These are phyloP conservation scores for Tulasnella sp. DNA, from an alignment of 768 basidiomycete species.

Conservation along the genomic window DNA sequence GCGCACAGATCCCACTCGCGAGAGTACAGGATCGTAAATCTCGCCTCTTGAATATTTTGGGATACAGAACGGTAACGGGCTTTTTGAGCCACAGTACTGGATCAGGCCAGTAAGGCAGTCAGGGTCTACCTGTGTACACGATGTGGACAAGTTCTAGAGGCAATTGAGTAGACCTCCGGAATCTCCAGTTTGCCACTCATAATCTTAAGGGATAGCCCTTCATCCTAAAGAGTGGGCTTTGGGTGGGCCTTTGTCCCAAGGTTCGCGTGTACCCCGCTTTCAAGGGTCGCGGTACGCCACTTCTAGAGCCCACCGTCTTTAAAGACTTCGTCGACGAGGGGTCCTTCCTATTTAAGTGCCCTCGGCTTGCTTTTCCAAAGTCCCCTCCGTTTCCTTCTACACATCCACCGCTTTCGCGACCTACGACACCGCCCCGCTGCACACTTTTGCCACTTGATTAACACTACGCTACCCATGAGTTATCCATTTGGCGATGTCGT, in stretches of 20 bases:
- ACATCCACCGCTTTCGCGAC: background rate
- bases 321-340: background rate
- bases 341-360: conserved; percentile 5
- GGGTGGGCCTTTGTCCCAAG: background rate
- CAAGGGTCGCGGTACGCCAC: conserved; percentile 9
- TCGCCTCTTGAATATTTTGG: background rate
- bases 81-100: background rate
- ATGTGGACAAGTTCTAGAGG: conserved; percentile 7
- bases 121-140: background rate
- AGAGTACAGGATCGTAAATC: background rate
- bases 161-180: background rate
- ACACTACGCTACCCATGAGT: background rate
- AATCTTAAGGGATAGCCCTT: conserved; percentile 5
- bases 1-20: background rate
- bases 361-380: background rate
- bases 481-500: background rate
- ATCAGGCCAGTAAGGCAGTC: background rate
- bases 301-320: background rate
- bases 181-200: conserved; percentile 11
- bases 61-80: background rate
- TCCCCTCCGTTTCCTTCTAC: background rate
- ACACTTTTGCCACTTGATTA: background rate
- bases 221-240: background rate
- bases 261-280: background rate
- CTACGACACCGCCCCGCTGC: background rate